A percentile compares a stretch with the other conserved stretches of the same genome.
These are phyloP conservation scores for Candida sonorensis DNA, from an alignment of 805 yeast genomes.

Conservation along the genomic window DNA sequence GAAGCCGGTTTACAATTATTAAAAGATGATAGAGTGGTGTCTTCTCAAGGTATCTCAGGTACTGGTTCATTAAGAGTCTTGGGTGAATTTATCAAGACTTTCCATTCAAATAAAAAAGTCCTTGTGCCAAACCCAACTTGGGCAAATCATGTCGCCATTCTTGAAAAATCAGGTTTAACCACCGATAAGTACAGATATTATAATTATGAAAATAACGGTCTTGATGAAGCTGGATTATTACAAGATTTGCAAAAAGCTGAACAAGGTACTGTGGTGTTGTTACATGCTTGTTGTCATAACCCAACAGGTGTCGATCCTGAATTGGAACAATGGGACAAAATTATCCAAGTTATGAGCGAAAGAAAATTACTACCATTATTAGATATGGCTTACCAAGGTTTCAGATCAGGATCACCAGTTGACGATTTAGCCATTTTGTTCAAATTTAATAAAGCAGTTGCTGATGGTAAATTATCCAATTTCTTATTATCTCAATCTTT, in stretches of 20 bases:
- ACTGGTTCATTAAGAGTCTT: constrained; percentile 90
- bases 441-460: constrained; percentile 35
- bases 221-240: constrained; percentile 61
- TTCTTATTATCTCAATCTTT: constrained; percentile 79
- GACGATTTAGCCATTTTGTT: constrained; percentile 52
- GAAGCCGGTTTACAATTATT: constrained; percentile 48
- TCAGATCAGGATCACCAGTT: constrained; percentile 77
- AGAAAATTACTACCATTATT: constrained; percentile 70
- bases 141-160: constrained; percentile 87
- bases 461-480: constrained; percentile 42
- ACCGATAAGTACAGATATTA: constrained; percentile 66
- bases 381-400: constrained; percentile 95
- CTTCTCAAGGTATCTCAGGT: constrained; percentile 88
- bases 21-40: constrained; percentile 59
- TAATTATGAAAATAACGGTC: constrained; percentile 49
- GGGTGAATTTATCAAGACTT: constrained; percentile 65
- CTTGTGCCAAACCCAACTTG: constrained; percentile 86
- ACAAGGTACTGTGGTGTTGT: constrained; percentile 57
- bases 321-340: constrained; percentile 69
- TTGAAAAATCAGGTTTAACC: constrained; percentile 63
- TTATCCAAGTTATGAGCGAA: constrained; percentile 53
- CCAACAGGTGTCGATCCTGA: constrained; percentile 96
- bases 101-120: constrained; percentile 49
- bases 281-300: constrained; percentile 96
- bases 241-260: constrained; percentile 49